Base-by-base conservation (phyloP, 108 stramenopile species). In the Skeletonema menzelii region DNA sequence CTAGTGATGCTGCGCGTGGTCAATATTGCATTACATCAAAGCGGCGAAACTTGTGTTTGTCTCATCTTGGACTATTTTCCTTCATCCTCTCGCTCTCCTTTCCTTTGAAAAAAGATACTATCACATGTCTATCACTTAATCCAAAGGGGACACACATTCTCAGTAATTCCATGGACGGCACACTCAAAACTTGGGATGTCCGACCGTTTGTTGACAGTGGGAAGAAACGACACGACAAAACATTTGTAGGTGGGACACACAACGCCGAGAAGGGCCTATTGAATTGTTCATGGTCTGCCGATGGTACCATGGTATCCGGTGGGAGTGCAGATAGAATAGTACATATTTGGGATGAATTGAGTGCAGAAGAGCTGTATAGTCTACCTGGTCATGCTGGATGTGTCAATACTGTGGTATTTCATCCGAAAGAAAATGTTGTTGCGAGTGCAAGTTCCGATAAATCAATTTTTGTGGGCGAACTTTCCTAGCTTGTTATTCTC, bases 271-370 rank as follows among this genome's bases (percentile, higher is more conserved):
- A 90, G 75, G 89, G 90, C 46, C 69, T 96, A 40, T 82, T 96
- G 49, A 92, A 91, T 59, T 95, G 96, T 62, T 62, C 90, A 0
- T 97, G 96, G 96, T 88, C 92, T 8, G 64, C 81, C 6, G 88
- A 92, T 77, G 94, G 94, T 13, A 82, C 76, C 22, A 87, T 91
- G 90, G 95, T 97, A 4, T 82, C 91, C 1, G 86, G 86, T 17
- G 96, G 96, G 15, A 88, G 87, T 47, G 92, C 92, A 10, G 96
- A 96, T 68, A 60, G 84, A 27, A 65, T 90, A 31, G 96, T 97
- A 59, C 96, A 94, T 71, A 87, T 97, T 59, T 97, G 94, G 94
- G 96, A 97, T 75, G 91, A 83, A 56, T 65, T 84, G 22, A 83
- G 85, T 67, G 61, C 86, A 4, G 85, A 93, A 81, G 95, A 97